phyloP scores from a whole-genome alignment of 345 rosid genomes.

The Barbarea vulgaris region DNA sequence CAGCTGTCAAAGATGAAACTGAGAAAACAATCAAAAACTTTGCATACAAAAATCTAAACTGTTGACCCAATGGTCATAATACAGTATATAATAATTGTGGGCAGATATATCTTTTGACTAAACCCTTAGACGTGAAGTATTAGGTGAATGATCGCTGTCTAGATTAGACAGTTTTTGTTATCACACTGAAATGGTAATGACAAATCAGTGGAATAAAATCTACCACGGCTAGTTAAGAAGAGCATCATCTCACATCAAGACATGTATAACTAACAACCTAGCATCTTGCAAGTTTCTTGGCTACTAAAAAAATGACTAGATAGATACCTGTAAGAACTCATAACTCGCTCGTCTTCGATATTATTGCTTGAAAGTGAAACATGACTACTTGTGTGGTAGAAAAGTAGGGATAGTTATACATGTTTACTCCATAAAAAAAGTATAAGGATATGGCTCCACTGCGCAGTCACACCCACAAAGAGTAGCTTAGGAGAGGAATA shows the following conservation, averaged over 20 bases:
- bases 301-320: not conserved
- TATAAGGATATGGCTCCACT: not conserved
- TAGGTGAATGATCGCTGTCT: slow-evolving; percentile 26
- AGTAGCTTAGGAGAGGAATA: not conserved
- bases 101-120: slow-evolving; percentile 38
- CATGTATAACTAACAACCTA: slow-evolving; percentile 4
- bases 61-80: slow-evolving; percentile 22
- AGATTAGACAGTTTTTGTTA: no score
- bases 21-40: slow-evolving; percentile 3
- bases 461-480: not conserved
- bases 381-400: not conserved
- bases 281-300: not conserved
- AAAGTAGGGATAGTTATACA: not conserved
- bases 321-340: not conserved
- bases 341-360: not conserved
- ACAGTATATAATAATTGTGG: slow-evolving; percentile 26
- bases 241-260: not conserved
- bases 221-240: not conserved
- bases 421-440: not conserved
- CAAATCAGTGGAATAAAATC: slow-evolving; percentile 6
- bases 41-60: slow-evolving; percentile 1
- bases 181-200: not conserved
- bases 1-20: slow-evolving; percentile 26
- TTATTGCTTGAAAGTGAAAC: not conserved
- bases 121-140: slow-evolving; percentile 16